Evolutionary conservation across 768 basidiomycete genomes (phyloP).

Genomic region (Xerocomus potaroensis): DNA sequence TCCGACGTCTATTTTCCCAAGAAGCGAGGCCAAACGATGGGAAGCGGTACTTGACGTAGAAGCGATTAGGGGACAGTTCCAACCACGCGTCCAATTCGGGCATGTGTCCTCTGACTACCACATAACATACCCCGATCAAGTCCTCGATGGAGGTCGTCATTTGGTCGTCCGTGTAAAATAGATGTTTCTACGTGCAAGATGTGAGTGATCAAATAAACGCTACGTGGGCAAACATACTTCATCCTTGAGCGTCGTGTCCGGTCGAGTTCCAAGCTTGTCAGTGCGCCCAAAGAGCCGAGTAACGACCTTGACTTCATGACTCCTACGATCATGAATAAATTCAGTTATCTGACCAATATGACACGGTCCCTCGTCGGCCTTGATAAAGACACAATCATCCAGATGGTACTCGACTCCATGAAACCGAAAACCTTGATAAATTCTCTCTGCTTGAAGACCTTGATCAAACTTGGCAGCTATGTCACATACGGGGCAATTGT

Average conservation of each 20-base stretch:
- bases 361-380: conserved; percentile 44
- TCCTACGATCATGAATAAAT: conserved; percentile 24
- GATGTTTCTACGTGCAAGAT: conserved; percentile 43
- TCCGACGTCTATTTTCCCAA: conserved; percentile 35
- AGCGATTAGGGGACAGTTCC: conserved; percentile 49
- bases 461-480: conserved; percentile 30
- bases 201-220: not conserved
- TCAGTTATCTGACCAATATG: conserved; percentile 50
- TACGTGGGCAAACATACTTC: conserved; percentile 40
- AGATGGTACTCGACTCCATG: conserved; percentile 51
- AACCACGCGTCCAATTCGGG: conserved; percentile 44
- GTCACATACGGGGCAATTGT: conserved; percentile 54
- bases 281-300: conserved; percentile 51
- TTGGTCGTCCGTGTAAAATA: conserved; percentile 55
- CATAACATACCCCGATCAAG: conserved; percentile 48
- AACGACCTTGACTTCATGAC: conserved; percentile 23
- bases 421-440: conserved; percentile 44
- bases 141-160: conserved; percentile 30
- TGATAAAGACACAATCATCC: conserved; percentile 58
- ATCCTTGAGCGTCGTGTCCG: conserved; percentile 42
- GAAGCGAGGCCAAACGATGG: conserved; percentile 35
- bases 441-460: conserved; percentile 24
- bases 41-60: conserved; percentile 52
- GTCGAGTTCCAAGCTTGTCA: conserved; percentile 34
- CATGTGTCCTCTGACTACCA: conserved; percentile 35